Percentiles rank a stretch among this genome's conserved stretches.
These are phyloP conservation scores for Fusarium sp. DNA, from an alignment of 2,329 filamentous ascomycete genomes.

Conservation along the genomic window DNA sequence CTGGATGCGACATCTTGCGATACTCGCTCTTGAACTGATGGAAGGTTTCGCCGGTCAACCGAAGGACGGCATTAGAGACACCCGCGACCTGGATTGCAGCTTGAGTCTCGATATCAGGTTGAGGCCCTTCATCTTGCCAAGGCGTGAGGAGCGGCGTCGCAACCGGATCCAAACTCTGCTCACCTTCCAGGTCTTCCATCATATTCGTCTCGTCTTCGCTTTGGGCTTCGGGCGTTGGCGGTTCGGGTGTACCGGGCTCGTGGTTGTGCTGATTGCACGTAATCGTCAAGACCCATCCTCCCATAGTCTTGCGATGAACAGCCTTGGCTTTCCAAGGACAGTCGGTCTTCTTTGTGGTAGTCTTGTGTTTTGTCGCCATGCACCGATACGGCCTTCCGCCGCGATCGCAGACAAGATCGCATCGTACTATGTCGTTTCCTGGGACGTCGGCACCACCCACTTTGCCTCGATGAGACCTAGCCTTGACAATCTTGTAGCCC, in stretches of 20 bases:
- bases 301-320: slow-evolving; percentile 58
- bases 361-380: slow-evolving; percentile 60
- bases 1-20: slow-evolving; percentile 57
- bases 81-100: slow-evolving; percentile 56
- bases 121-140: slow-evolving; percentile 47
- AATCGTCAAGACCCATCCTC: slow-evolving; percentile 60
- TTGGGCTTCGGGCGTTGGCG: slow-evolving; percentile 52
- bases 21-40: slow-evolving; percentile 59
- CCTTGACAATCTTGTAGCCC: slow-evolving; percentile 61
- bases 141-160: slow-evolving; percentile 29
- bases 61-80: slow-evolving; percentile 54
- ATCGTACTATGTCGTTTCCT: slow-evolving; percentile 59
- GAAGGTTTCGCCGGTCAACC: slow-evolving; percentile 59
- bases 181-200: slow-evolving; percentile 45
- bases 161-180: slow-evolving; percentile 23
- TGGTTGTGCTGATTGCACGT: slow-evolving; percentile 60
- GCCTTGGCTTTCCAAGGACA: slow-evolving; percentile 62
- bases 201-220: slow-evolving; percentile 53
- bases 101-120: slow-evolving; percentile 53
- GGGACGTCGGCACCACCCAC: slow-evolving; percentile 56
- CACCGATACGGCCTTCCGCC: slow-evolving; percentile 59
- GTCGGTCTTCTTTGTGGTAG: slow-evolving; percentile 60
- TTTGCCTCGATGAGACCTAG: slow-evolving; percentile 57
- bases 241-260: slow-evolving; percentile 59
- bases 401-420: slow-evolving; percentile 60